Percentiles rank a stretch among this genome's conserved stretches.
phyloP scores from a whole-genome alignment of 306 rosid genomes.

The Pyrus pyrifolia region DNA sequence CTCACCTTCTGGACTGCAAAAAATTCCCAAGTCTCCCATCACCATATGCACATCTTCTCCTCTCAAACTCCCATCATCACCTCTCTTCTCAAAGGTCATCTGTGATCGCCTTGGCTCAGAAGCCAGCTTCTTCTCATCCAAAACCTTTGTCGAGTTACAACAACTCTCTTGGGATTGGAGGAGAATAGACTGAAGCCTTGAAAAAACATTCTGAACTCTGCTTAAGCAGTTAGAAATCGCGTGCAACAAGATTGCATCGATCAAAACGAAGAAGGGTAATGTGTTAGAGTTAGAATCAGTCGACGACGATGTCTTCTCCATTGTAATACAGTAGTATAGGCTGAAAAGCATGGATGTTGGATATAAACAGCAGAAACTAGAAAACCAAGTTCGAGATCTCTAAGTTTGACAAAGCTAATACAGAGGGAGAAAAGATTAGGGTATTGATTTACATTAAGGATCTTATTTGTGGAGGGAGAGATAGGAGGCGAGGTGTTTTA shows the following conservation, averaged over 20 bases:
- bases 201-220: not conserved
- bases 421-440: conserved; percentile 8
- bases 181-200: conserved; percentile 20
- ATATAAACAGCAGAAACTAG: not conserved
- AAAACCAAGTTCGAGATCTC: conserved; percentile 6
- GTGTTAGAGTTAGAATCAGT: not conserved
- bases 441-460: not conserved
- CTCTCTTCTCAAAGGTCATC: conserved; percentile 13
- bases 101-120: conserved; percentile 13
- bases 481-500: not conserved
- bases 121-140: conserved; percentile 5
- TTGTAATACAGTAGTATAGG: conserved; percentile 16
- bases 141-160: conserved; percentile 10
- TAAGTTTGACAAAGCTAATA: not conserved
- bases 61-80: conserved; percentile 30
- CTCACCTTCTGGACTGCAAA: conserved; percentile 47
- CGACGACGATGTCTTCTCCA: conserved; percentile 15
- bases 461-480: not conserved
- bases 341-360: conserved; percentile 1
- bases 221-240: not conserved
- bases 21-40: conserved; percentile 50
- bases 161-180: conserved; percentile 14
- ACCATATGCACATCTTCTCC: conserved; percentile 49
- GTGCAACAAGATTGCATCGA: not conserved
- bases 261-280: conserved; percentile 13